Percentiles rank a stretch among this genome's conserved stretches.
These are phyloP conservation scores for Citrus australasica DNA, from an alignment of 345 rosid species.

Conservation along the genomic window DNA sequence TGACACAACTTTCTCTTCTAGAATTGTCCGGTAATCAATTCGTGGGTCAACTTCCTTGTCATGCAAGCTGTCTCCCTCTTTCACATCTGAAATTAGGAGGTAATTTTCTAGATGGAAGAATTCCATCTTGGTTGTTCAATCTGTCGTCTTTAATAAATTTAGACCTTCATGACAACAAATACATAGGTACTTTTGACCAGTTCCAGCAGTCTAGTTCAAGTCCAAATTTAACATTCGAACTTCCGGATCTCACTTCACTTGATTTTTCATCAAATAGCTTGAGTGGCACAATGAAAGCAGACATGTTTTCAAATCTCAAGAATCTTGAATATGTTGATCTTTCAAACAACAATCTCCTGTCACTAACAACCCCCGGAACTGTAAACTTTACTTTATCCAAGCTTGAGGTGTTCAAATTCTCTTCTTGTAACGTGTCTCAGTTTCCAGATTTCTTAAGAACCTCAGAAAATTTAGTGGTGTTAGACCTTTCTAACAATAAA, in stretches of 20 bases:
- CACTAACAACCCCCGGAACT: not conserved
- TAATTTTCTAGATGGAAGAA: conserved; percentile 12
- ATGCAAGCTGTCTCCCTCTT: not conserved
- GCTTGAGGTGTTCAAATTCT: not conserved
- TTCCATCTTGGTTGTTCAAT: conserved; percentile 24
- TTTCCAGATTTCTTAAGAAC: conserved; percentile 15
- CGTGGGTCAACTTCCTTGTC: conserved; percentile 2
- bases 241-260: too few relatives aligned
- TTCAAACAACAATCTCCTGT: not conserved
- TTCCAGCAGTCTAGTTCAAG: not conserved
- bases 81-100: not conserved
- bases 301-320: not conserved
- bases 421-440: conserved; percentile 21
- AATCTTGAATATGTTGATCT: not conserved
- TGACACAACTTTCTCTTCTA: not conserved
- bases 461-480: not conserved
- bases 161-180: not conserved
- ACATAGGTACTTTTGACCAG: conserved; percentile 3
- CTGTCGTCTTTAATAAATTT: conserved; percentile 13
- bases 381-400: not conserved
- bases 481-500: not conserved
- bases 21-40: conserved; percentile 9
- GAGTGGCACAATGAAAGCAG: not conserved
- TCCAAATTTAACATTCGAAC: not conserved
- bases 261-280: not conserved